Base-by-base conservation (phyloP, 2,329 filamentous ascomycete species). In the Fusarium multiceps region DNA sequence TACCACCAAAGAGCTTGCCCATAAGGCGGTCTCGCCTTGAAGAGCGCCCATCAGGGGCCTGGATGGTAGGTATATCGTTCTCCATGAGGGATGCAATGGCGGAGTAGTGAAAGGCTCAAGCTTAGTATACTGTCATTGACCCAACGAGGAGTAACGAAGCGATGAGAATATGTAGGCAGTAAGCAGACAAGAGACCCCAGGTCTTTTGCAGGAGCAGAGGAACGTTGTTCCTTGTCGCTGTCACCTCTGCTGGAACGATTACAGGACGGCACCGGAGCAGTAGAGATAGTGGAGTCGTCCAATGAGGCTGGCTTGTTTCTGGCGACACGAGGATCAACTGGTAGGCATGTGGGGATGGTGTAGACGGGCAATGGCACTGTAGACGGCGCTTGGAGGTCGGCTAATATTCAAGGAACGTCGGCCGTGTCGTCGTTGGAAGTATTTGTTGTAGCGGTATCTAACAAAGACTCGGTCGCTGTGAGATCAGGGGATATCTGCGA, bases 1-100 rank as follows among this genome's bases (percentile, higher is more conserved):
- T 84, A 66, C 78, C 78, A 59, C 83, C 83, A 74, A 89, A 89
- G 61, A 90, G 81, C 81, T 88, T 89, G 70, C 88, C 88, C 85
- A 90, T 90, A 48, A 90, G 78, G 65, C 88, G 87, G 74, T 84
- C 84, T 73, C 84, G 81, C 77, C 81, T 84, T 37, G 84, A 83
- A 64, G 77, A 76, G 60, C 80, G 79, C 62, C 78, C 79, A 65
- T 83, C 82, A 59, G 81, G 78, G 69, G 75, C 73, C 49, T 77
- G 75, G 68, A 78, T 70, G 61, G 75, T 75, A 53, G 79, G 76
- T 59, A 78, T 76, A 62, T 84, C 81, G 79, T 83, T 84, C 74
- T 86, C 84, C 82, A 85, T 86, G 67, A 69, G 62, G 60, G 59
- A 60, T 59, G 47, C 43, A 56, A 74, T 71, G 62, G 71, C 47